Percentiles rank a stretch among this genome's conserved stretches.
These are phyloP conservation scores for Tetragonia tetragonoides DNA, from an alignment of 148 eudicot species.

Conservation along the genomic window DNA sequence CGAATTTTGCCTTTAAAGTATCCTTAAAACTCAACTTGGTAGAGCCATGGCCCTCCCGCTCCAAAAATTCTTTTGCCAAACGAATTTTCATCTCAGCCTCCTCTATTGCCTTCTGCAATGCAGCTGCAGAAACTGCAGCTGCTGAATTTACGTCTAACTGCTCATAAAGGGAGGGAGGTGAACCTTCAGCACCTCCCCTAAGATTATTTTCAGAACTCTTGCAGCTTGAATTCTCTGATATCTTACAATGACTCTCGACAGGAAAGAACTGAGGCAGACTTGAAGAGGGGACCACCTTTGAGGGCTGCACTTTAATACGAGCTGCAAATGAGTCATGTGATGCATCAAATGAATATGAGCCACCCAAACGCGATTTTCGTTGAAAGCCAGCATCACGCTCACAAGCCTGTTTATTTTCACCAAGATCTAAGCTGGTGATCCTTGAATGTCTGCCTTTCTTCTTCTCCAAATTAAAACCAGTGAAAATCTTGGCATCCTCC, in stretches of 20 bases:
- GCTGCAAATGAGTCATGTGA: slow-evolving; percentile 34
- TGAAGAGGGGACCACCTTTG: slow-evolving; percentile 45
- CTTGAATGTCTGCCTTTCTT: slow-evolving; percentile 32
- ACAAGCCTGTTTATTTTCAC: slow-evolving; percentile 23
- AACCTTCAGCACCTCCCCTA: slow-evolving; percentile 34
- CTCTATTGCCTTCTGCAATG: slow-evolving; percentile 75
- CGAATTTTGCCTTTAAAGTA: slow-evolving; percentile 41
- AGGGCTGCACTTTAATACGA: slow-evolving; percentile 41
- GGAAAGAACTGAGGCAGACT: slow-evolving; percentile 36
- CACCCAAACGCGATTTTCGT: slow-evolving; percentile 35
- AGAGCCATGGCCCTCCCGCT: slow-evolving; percentile 53
- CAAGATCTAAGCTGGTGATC: slow-evolving; percentile 33
- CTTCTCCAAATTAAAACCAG: slow-evolving; percentile 16
- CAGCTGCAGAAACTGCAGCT: slow-evolving; percentile 75
- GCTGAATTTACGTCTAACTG: slow-evolving; percentile 76
- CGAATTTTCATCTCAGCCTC: slow-evolving; percentile 83
- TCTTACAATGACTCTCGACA: slow-evolving; percentile 32
- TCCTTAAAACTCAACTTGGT: slow-evolving; percentile 48
- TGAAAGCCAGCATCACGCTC: slow-evolving; percentile 25
- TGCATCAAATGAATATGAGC: slow-evolving; percentile 43
- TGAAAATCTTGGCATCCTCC: slow-evolving; percentile 6
- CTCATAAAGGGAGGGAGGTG: slow-evolving; percentile 55
- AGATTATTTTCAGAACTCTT: slow-evolving; percentile 36
- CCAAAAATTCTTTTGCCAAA: slow-evolving; percentile 68
- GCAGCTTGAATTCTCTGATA: slow-evolving; percentile 35